phyloP scores from a whole-genome alignment of 768 basidiomycete genomes.

The Xerocomus brunneocitrinus region DNA sequence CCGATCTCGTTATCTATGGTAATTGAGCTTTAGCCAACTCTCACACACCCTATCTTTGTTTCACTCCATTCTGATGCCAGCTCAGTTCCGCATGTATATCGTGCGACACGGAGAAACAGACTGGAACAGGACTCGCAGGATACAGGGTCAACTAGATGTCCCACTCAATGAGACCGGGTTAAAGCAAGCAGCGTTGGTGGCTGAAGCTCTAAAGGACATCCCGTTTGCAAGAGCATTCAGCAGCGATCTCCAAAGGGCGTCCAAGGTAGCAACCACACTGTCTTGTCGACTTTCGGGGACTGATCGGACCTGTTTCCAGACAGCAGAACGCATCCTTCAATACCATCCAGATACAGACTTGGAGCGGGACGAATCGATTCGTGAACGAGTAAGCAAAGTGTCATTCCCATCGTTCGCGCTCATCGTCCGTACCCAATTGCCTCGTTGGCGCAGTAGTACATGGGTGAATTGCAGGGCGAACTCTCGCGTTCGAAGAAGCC shows the following conservation, averaged over 20 bases:
- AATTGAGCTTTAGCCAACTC: not conserved
- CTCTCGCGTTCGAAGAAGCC: constrained; percentile 9
- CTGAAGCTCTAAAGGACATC: constrained; percentile 47
- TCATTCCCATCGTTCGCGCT: not conserved
- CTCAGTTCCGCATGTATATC: constrained; percentile 50
- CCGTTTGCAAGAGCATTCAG: constrained; percentile 57
- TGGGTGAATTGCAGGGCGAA: constrained; percentile 60
- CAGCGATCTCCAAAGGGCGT: constrained; percentile 70
- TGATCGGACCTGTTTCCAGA: constrained; percentile 37
- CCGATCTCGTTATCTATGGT: not conserved
- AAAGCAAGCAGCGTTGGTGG: constrained; percentile 55
- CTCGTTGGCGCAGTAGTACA: constrained; percentile 36
- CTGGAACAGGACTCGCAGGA: constrained; percentile 54
- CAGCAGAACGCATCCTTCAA: constrained; percentile 59
- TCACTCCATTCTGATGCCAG: constrained; percentile 18
- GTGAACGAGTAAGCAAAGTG: constrained; percentile 56
- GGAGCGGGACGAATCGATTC: constrained; percentile 42
- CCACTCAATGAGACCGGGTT: constrained; percentile 57
- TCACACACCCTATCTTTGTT: not conserved
- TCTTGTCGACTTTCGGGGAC: not conserved
- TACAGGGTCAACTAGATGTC: constrained; percentile 77
- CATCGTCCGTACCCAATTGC: not conserved
- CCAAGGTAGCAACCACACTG: constrained; percentile 43
- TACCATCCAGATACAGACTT: constrained; percentile 45
- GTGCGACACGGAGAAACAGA: constrained; percentile 79